Percentiles rank a stretch among this genome's conserved stretches.
These are phyloP conservation scores for Beta lomatogona DNA, from an alignment of 179 eudicot species.

Conservation along the genomic window DNA sequence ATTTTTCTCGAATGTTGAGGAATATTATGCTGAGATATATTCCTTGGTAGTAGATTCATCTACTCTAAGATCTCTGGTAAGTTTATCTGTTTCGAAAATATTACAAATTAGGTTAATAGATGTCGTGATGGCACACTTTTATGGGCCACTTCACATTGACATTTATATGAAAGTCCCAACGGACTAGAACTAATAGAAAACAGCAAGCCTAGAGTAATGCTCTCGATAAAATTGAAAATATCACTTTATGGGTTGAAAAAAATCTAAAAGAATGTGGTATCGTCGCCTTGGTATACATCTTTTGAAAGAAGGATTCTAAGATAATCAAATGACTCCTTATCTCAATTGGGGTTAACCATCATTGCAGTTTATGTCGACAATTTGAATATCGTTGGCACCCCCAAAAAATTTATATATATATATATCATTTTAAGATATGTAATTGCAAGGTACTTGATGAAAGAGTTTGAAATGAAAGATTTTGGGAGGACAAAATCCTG, in stretches of 20 bases:
- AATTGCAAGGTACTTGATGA: too few species aligned
- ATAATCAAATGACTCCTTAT: background rate
- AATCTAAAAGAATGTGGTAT: background rate
- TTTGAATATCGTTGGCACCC: too few species aligned
- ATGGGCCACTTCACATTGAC: background rate
- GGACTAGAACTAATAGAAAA: background rate
- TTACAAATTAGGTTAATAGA: background rate
- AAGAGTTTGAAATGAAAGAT: too few species aligned
- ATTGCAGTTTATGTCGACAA: too few species aligned
- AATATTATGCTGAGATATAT: too few species aligned
- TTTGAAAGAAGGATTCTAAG: background rate
- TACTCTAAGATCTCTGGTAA: background rate
- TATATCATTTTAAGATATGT: too few species aligned
- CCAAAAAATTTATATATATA: too few species aligned
- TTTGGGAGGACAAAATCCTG: too few species aligned
- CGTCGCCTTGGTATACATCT: too few species aligned
- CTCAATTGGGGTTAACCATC: too few species aligned
- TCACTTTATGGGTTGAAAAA: too few species aligned
- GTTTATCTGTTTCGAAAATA: background rate
- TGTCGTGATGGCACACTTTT: background rate
- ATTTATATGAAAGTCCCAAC: background rate
- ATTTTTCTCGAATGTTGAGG: background rate
- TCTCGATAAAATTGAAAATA: too few species aligned
- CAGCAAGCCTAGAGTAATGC: background rate
- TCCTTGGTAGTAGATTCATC: background rate